Evolutionary conservation across 345 rosid species (phyloP).

Genomic region (Salix viminalis): DNA sequence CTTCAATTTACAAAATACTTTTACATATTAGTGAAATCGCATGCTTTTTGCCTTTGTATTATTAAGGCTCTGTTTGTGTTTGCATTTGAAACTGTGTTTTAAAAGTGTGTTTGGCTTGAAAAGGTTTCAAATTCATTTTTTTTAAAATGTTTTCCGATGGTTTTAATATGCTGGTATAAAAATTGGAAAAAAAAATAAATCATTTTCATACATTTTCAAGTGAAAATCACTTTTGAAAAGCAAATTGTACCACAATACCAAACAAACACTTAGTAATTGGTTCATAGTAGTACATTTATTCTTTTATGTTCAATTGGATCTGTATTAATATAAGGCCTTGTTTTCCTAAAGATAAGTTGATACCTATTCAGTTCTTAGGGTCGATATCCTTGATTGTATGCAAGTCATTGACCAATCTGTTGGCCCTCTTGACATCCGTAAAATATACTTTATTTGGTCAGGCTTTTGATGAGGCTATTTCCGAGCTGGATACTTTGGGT

Average conservation of each 20-base stretch:
- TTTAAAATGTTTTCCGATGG: too few relatives aligned
- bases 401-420: not conserved
- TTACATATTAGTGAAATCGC: not conserved
- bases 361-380: not conserved
- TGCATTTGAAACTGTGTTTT: too few relatives aligned
- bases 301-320: not conserved
- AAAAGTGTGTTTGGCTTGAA: too few relatives aligned
- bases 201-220: too few relatives aligned
- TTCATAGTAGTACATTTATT: not conserved
- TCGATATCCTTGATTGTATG: not conserved
- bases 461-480: slow-evolving; percentile 98
- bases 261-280: not conserved
- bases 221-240: too few relatives aligned
- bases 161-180: too few relatives aligned
- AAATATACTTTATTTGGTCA: slow-evolving; percentile 16
- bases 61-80: too few relatives aligned
- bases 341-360: not conserved
- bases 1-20: not conserved
- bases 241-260: too few relatives aligned
- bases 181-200: too few relatives aligned
- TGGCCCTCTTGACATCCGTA: not conserved
- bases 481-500: slow-evolving; percentile 92
- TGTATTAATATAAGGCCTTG: not conserved
- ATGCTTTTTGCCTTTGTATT: not conserved
- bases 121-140: too few relatives aligned